Base-by-base conservation (phyloP, 78 protist species). In the Diacronema lutheri region DNA sequence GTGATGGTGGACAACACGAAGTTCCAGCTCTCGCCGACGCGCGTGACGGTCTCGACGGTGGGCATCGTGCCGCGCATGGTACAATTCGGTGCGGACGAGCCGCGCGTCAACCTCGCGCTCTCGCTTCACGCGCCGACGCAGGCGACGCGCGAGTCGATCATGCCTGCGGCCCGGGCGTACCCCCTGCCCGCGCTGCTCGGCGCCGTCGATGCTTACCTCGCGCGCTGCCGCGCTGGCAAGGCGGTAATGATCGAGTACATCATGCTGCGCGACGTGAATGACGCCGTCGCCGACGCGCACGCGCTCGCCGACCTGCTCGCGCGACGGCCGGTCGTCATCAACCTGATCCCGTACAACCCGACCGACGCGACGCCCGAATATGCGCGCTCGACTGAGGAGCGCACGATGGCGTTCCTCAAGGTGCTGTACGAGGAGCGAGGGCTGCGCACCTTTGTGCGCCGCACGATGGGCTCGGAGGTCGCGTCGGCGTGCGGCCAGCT, bases 121-220 rank as follows among this genome's bases (percentile, higher is more conserved):
- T 85, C 89, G 23, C 89, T 90, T 23, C 92, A 90, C 80, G 88
- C 92, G 21, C 83, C 92, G 35, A 60, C 31, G 23, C 86, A 90
- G 71, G 86, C 81, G 41, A 46, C 4, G 58, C 86, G 89, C 11
- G 55, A 26, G 26, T 35, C 7, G 31, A 57, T 90, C 38, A 86
- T 90, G 13, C 92, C 92, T 10, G 12, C 86, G 26, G 81, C 86
- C 19, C 11, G 35, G 40, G 31, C 84, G 0, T 90, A 37, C 61
- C 35, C 55, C 20, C 31, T 90, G 20, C 76, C 33, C 44, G 19
- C 16, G 44, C 26, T 89, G 31, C 73, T 89, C 65, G 81, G 6
- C n/a, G 86, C 89, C 20, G 35, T 90, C 33, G 92, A 90, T 1
- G 77, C 68, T 26, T 90, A 33, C 73, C 0, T 7, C 29, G 31